A percentile compares a stretch with the other conserved stretches of the same genome.
These are phyloP conservation scores for Nothophoma quercina DNA, from an alignment of 2,329 filamentous ascomycete genomes.

Conservation along the genomic window DNA sequence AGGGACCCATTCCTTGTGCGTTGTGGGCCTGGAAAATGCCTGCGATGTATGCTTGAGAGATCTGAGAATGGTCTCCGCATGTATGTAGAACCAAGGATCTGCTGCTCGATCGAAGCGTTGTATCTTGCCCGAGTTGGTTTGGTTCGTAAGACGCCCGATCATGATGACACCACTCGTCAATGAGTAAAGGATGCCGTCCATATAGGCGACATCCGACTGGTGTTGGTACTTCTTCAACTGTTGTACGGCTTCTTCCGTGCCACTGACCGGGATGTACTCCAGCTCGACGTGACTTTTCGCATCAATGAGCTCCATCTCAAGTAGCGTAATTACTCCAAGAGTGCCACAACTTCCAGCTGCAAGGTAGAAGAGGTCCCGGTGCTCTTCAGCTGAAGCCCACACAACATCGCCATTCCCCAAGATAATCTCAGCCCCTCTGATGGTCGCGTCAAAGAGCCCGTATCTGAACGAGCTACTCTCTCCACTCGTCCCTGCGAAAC, in stretches of 20 bases:
- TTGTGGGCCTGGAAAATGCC: slow-evolving; percentile 6
- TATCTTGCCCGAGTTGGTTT: slow-evolving; percentile 44
- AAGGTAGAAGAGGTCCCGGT: slow-evolving; percentile 65
- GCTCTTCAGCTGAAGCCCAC: slow-evolving; percentile 54
- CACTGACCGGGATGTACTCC: slow-evolving; percentile 65
- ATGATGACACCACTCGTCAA: slow-evolving; percentile 65
- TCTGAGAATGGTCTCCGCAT: slow-evolving; percentile 56
- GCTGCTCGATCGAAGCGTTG: slow-evolving; percentile 62
- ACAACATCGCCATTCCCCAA: slow-evolving; percentile 65
- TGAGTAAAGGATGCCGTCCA: slow-evolving; percentile 74
- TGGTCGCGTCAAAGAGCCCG: slow-evolving; percentile 70
- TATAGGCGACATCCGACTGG: slow-evolving; percentile 63
- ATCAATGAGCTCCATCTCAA: slow-evolving; percentile 66
- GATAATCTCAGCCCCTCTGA: slow-evolving; percentile 70
- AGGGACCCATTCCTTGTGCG: slow-evolving; percentile 53
- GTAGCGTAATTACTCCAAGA: slow-evolving; percentile 66
- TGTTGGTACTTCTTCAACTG: slow-evolving; percentile 57
- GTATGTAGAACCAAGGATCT: slow-evolving; percentile 79
- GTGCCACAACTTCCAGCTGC: slow-evolving; percentile 68
- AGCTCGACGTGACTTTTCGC: slow-evolving; percentile 67
- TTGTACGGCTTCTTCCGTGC: slow-evolving; percentile 59
- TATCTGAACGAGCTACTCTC: slow-evolving; percentile 72
- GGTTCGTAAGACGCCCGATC: slow-evolving; percentile 64
- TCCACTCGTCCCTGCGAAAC: slow-evolving; percentile 69
- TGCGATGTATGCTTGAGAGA: slow-evolving; percentile 2